These are phyloP conservation scores for Vaccinium darrowii DNA, from an alignment of 148 eudicot genomes.

Conservation along the genomic window DNA sequence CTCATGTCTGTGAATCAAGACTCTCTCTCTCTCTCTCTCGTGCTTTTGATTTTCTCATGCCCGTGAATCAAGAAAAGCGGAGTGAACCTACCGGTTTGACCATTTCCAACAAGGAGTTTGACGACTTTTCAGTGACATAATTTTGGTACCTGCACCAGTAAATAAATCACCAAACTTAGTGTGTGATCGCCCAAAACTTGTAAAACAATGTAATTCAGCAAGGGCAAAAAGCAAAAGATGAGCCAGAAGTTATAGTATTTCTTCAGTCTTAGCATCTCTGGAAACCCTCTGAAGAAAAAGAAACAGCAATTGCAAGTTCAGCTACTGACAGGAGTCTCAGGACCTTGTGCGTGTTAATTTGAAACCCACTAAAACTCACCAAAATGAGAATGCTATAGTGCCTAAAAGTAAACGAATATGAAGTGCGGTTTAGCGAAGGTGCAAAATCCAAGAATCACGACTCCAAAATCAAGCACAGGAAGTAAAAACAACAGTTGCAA, in stretches of 20 bases:
- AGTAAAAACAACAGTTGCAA: constrained; percentile 21
- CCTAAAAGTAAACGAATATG: neutral
- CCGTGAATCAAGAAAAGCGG: constrained; percentile 15
- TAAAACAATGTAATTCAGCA: neutral
- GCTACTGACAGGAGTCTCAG: constrained; percentile 16
- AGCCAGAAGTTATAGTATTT: constrained; percentile 52
- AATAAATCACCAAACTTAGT: constrained; percentile 21
- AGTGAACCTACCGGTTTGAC: constrained; percentile 67
- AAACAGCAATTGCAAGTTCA: constrained; percentile 30
- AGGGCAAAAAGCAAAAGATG: neutral
- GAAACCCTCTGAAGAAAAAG: constrained; percentile 62
- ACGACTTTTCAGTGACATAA: constrained; percentile 58
- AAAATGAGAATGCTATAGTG: neutral
- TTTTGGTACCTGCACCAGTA: constrained; percentile 78
- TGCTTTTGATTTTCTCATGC: neutral
- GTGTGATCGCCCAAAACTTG: neutral
- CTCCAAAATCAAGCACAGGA: neutral
- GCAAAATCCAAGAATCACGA: neutral
- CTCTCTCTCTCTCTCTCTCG: neutral
- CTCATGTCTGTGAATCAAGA: no score
- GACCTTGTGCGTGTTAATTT: neutral
- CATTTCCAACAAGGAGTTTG: constrained; percentile 55
- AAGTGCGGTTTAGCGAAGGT: neutral
- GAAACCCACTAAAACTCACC: constrained; percentile 1
- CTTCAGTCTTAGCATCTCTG: constrained; percentile 40